Percentiles rank a stretch among this genome's conserved stretches.
Conservation (phyloP, 352 stramenopile species). For the Globisporangium apiculatum region DNA sequence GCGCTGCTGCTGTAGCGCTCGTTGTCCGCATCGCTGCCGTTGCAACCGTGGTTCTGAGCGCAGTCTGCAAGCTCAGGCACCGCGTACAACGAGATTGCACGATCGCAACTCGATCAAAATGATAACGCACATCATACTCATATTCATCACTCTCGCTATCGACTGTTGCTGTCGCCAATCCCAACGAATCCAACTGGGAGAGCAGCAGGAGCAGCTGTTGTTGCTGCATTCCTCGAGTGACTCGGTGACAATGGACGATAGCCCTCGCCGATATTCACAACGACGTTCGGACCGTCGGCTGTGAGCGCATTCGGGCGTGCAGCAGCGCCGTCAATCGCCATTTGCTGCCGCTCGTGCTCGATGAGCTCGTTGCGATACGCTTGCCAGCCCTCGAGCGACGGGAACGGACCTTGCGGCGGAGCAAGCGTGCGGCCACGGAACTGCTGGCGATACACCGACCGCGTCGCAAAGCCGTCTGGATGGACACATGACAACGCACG, state of each 20-base stretch:
- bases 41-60: too few relatives aligned
- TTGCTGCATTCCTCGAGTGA: not conserved
- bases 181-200: too few relatives aligned
- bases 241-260: constrained; percentile 5
- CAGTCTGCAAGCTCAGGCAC: too few relatives aligned
- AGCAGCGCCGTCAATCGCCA: not conserved
- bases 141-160: too few relatives aligned
- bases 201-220: not conserved
- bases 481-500: not conserved
- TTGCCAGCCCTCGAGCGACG: constrained; percentile 30
- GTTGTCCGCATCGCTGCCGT: too few relatives aligned
- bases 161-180: too few relatives aligned
- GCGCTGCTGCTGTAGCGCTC: too few relatives aligned
- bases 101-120: too few relatives aligned
- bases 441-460: constrained; percentile 3
- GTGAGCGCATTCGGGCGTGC: constrained; percentile 1
- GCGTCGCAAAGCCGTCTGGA: constrained; percentile 12
- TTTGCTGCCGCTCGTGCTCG: constrained; percentile 17
- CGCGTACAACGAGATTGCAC: too few relatives aligned
- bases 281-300: not conserved
- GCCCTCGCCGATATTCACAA: constrained; percentile 5
- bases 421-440: constrained; percentile 13
- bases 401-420: constrained; percentile 9
- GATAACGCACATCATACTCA: too few relatives aligned
- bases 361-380: constrained; percentile 43